phyloP scores from a whole-genome alignment of 1,139 yeast species.

The Kodamaea suecica region DNA sequence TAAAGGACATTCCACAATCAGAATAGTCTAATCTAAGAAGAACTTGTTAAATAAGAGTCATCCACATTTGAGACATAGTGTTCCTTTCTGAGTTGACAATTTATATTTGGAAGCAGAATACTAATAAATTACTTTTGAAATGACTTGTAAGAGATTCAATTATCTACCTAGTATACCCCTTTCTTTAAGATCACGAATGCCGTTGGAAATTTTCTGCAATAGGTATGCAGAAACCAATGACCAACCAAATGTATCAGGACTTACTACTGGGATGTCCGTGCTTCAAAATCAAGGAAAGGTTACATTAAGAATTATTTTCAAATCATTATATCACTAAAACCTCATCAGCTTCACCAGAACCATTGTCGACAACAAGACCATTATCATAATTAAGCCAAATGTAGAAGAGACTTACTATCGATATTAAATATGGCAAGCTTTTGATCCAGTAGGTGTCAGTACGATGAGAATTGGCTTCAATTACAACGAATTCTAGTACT shows the following conservation, averaged over 20 bases:
- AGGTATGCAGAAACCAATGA: too few relatives aligned
- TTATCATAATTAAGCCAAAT: conserved; percentile 1
- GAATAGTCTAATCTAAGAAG: too few relatives aligned
- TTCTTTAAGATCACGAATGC: too few relatives aligned
- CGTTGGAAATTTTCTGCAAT: too few relatives aligned
- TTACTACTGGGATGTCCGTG: too few relatives aligned
- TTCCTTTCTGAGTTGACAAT: not conserved
- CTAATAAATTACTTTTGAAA: not conserved
- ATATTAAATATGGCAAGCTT: not conserved
- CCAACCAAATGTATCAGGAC: too few relatives aligned
- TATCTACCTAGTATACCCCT: not conserved
- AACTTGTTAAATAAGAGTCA: too few relatives aligned
- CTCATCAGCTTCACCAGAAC: not conserved
- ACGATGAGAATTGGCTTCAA: too few relatives aligned
- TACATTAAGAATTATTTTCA: too few relatives aligned
- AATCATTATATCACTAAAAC: too few relatives aligned
- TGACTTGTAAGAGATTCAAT: not conserved
- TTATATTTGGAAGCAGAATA: not conserved
- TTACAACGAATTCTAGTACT: not conserved
- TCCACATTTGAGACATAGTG: not conserved
- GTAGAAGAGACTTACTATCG: not conserved
- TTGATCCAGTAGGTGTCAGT: not conserved
- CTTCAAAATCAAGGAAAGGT: too few relatives aligned
- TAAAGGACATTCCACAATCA: conserved; percentile 10
- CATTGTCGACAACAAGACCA: not conserved